These are phyloP conservation scores for Irpex rosettiformis DNA, from an alignment of 1,284 basidiomycete genomes.

Conservation along the genomic window DNA sequence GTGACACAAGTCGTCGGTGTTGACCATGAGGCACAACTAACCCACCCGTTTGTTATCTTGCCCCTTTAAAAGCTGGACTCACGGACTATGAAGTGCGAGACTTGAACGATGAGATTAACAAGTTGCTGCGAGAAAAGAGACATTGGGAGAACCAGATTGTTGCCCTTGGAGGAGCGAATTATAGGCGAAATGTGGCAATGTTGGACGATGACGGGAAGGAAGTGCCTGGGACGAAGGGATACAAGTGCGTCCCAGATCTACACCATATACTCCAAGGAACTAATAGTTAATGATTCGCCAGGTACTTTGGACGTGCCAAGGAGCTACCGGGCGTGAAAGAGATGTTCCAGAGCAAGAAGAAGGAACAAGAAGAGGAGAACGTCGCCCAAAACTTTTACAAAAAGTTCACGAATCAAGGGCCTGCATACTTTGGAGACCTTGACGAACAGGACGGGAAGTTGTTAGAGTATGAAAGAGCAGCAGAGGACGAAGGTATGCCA, in stretches of 20 bases:
- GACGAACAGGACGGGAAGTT: constrained; percentile 80
- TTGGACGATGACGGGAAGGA: constrained; percentile 92
- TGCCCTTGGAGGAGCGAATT: constrained; percentile 93
- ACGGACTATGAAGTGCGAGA: constrained; percentile 97
- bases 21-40: constrained; percentile 3
- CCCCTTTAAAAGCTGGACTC: constrained; percentile 67
- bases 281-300: constrained; percentile 27
- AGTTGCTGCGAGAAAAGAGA: constrained; percentile 89
- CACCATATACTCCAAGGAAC: background rate
- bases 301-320: constrained; percentile 96
- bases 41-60: background rate
- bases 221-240: constrained; percentile 95
- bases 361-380: constrained; percentile 84
- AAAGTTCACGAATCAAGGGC: constrained; percentile 86
- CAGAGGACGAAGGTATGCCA: constrained; percentile 71
- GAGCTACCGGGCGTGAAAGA: constrained; percentile 96
- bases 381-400: constrained; percentile 77
- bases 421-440: constrained; percentile 88
- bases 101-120: constrained; percentile 98
- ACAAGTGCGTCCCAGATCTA: constrained; percentile 70
- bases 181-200: constrained; percentile 88
- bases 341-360: constrained; percentile 82
- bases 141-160: constrained; percentile 99
- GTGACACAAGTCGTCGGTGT: constrained; percentile 27
- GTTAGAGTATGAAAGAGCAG: constrained; percentile 66